phyloP scores from a whole-genome alignment of 148 eudicot genomes.

The Camellia sinensis region DNA sequence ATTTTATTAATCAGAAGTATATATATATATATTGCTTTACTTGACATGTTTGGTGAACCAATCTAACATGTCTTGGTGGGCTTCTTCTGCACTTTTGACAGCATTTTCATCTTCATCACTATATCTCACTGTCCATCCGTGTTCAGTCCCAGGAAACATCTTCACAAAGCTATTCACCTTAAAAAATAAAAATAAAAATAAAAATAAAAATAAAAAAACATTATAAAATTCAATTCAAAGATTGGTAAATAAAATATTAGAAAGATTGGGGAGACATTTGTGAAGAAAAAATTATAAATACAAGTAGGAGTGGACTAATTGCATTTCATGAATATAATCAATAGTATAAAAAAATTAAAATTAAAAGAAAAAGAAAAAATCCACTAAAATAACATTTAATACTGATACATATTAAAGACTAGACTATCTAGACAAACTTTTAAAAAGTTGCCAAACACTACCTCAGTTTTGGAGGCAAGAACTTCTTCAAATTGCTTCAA shows the following conservation, averaged over 20 bases:
- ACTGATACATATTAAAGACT: no score
- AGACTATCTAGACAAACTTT: no score
- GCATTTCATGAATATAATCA: no score
- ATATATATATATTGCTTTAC: not conserved
- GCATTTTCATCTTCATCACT: slow-evolving; percentile 25
- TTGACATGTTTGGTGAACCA: slow-evolving; percentile 29
- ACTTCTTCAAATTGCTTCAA: slow-evolving; percentile 9
- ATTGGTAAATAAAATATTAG: not conserved
- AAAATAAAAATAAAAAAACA: not conserved
- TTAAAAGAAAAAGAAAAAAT: no score
- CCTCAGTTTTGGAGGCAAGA: slow-evolving; percentile 13
- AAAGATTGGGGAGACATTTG: no score
- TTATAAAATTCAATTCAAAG: not conserved
- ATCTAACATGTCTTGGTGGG: slow-evolving; percentile 29
- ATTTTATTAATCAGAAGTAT: no score
- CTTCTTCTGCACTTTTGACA: slow-evolving; percentile 29
- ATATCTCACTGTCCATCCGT: slow-evolving; percentile 36
- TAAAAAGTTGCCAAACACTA: not conserved
- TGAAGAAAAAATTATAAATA: no score
- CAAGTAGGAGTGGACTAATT: no score
- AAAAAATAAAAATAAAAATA: not conserved
- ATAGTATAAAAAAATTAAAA: no score
- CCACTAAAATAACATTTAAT: no score
- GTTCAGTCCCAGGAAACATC: slow-evolving; percentile 28
- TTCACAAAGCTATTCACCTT: slow-evolving; percentile 32